Evolutionary conservation across 2,329 filamentous ascomycete genomes (phyloP), one percentile per base, ranked within the genome.

Genomic region (Cladosporium cucumerinum): DNA sequence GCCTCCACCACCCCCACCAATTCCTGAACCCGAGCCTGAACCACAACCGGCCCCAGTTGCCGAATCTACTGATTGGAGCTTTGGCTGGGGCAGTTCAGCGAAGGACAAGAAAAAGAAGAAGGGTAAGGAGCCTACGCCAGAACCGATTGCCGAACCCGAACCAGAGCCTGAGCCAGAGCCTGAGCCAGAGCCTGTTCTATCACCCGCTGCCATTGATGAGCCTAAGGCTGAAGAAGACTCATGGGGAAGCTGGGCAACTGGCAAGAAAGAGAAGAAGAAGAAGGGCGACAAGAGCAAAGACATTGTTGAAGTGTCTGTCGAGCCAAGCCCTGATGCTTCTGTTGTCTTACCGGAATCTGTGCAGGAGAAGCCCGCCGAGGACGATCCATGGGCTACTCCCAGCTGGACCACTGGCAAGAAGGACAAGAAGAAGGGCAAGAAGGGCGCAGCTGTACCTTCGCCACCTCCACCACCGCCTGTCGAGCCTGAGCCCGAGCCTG

Each of bases 171-270:
- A 73, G 46, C 61, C 55, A n/a, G n/a, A n/a, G n/a, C n/a, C n/a
- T n/a, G n/a, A n/a, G 32, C 68, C 71, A n/a, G 70, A 73, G 46
- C 61, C 55, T 65, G 69, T 63, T 57, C 69, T 69, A 65, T 72
- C 69, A 64, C 80, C 82, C n/a, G 81, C 81, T 67, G 78, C 74
- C 26, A 76, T 84, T 8, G 81, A 84, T 65, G 83, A 85, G 69
- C 80, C 82, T 2, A 80, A 80, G 65, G 75, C 75, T 18, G 80
- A 82, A 30, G 79, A 79, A 14, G 79, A 80, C 49, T 60, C 62
- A 32, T 85, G 84, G 73, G 82, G 79, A 66, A 82, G 83, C 57
- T 87, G 85, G 80, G 83, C 82, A 34, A 85, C 82, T 60, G 80
- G 82, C 6, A 86, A 84, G 68, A 77, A 79, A 66, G 84, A 84